These are phyloP conservation scores for Penicillium oxalicum DNA, from an alignment of 2,329 filamentous ascomycete species.

Conservation along the genomic window DNA sequence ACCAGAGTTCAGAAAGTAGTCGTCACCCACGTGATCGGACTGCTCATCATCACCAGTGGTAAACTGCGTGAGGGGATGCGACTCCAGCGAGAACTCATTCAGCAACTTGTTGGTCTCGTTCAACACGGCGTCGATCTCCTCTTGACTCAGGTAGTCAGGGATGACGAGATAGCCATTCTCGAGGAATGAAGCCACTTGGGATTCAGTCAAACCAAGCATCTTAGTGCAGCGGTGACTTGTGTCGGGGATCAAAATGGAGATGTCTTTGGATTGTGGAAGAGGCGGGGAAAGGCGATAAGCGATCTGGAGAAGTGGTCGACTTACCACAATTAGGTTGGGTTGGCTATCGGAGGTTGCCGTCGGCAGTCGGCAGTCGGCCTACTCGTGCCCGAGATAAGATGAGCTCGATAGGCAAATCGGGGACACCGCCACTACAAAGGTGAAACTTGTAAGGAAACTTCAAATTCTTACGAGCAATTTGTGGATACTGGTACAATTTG, in stretches of 20 bases:
- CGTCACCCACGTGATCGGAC: conserved; percentile 78
- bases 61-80: conserved; percentile 91
- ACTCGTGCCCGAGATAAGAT: too few relatives aligned
- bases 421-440: too few relatives aligned
- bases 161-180: conserved; percentile 87
- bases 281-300: conserved; percentile 21
- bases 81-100: conserved; percentile 65
- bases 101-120: conserved; percentile 70
- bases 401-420: too few relatives aligned
- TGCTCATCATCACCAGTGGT: conserved; percentile 67
- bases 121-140: conserved; percentile 64
- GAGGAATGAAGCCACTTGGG: conserved; percentile 67
- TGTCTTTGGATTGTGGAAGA: conserved; percentile 8
- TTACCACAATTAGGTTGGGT: conserved; percentile 2
- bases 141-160: conserved; percentile 63
- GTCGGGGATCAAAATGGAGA: neutral
- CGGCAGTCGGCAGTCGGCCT: neutral
- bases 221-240: neutral
- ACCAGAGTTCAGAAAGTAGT: conserved; percentile 84
- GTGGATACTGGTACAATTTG: too few relatives aligned
- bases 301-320: conserved; percentile 3
- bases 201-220: conserved; percentile 57
- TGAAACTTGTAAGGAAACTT: too few relatives aligned
- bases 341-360: conserved; percentile 5
- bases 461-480: too few relatives aligned